phyloP scores from a whole-genome alignment of 176 grass and related monocot genomes.

The Pontederia crassipes region DNA sequence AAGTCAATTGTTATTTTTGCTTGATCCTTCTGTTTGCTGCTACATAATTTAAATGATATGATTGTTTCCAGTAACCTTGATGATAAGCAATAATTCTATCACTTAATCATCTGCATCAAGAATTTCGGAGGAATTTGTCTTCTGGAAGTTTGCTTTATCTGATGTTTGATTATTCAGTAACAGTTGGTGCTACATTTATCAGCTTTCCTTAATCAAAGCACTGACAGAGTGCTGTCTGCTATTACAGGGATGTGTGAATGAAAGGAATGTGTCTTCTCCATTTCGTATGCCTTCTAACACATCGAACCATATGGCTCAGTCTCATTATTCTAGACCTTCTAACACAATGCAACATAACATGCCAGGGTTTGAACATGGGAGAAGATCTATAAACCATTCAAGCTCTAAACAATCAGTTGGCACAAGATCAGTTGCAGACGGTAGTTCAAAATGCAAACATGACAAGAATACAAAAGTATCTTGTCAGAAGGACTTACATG shows the following conservation, averaged over 20 bases:
- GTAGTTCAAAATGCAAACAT: conserved; percentile 24
- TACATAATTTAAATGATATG: no score
- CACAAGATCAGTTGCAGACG: conserved; percentile 31
- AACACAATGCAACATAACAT: conserved; percentile 1
- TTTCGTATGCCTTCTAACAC: conserved; percentile 38
- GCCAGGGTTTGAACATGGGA: conserved; percentile 6
- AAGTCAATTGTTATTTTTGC: no score
- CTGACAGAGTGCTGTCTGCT: background rate
- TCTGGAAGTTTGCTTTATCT: background rate
- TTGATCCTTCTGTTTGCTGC: no score
- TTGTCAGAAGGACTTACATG: conserved; percentile 24
- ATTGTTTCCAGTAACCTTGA: no score
- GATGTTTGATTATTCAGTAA: background rate
- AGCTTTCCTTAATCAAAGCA: no score
- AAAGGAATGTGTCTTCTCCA: conserved; percentile 41
- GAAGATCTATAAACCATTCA: conserved; percentile 5
- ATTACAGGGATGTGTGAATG: conserved; percentile 37
- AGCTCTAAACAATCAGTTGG: background rate
- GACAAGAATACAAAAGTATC: conserved; percentile 16
- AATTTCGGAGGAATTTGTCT: no score
- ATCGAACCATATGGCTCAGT: conserved; percentile 27
- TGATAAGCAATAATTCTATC: no score
- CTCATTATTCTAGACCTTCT: conserved; percentile 28
- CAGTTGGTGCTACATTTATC: no score
- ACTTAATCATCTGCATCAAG: no score